phyloP scores from a whole-genome alignment of 495 filamentous ascomycete genomes.

The Hyaloscypha hepaticicola region DNA sequence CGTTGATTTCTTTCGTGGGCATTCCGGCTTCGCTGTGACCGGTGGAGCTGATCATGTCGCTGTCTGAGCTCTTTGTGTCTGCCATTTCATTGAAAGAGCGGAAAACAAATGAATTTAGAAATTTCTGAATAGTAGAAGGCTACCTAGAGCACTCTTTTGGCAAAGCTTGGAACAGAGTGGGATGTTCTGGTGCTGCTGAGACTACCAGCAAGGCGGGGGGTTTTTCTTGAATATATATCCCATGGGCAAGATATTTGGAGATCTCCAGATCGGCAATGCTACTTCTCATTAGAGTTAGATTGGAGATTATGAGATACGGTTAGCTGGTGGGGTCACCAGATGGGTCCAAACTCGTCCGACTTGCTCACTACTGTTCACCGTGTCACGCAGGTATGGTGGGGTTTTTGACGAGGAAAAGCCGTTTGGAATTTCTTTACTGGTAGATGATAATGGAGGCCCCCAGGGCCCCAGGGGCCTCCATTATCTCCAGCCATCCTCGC shows the following conservation, averaged over 20 bases:
- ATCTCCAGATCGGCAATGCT: conserved; percentile 4
- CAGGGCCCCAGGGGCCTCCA: not conserved
- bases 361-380: too few relatives aligned
- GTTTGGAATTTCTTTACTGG: too few relatives aligned
- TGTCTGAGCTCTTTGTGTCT: conserved; percentile 9
- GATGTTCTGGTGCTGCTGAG: not conserved
- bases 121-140: too few relatives aligned
- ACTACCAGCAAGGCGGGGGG: not conserved
- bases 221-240: not conserved
- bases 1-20: conserved; percentile 10
- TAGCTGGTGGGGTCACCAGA: not conserved
- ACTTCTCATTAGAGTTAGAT: not conserved
- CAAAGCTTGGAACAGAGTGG: not conserved
- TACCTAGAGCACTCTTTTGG: too few relatives aligned
- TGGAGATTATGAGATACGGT: not conserved
- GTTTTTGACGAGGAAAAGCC: too few relatives aligned
- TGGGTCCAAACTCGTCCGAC: not conserved
- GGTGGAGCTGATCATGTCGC: conserved; percentile 22
- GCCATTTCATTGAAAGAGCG: conserved; percentile 8
- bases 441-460: too few relatives aligned
- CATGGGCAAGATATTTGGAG: not conserved
- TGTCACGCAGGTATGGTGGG: too few relatives aligned
- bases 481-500: not conserved
- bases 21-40: conserved; percentile 5
- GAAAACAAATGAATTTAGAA: too few relatives aligned